Base-by-base conservation (phyloP, 352 stramenopile genomes). In the Globisporangium alternatum region DNA sequence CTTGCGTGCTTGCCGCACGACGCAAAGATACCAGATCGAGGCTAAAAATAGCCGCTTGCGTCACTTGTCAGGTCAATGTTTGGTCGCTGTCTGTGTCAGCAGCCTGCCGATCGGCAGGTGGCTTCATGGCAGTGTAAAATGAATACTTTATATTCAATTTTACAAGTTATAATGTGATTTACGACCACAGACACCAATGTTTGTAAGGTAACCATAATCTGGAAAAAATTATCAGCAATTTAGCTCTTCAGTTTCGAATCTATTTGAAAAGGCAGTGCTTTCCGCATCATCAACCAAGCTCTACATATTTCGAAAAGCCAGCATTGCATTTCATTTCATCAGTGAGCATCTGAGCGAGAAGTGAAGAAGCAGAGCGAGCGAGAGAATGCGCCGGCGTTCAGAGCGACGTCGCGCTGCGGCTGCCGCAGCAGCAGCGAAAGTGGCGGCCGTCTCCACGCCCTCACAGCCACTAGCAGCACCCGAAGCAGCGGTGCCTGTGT, bases 351-450 rank as follows among this genome's bases (percentile, higher is more conserved):
- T 12, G 3, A 33, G 30, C 19, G 22, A 22, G 25, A 62, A 30
- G 28, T 37, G 13, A 81, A 83, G 69, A 55, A 79, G 62, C 69
- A 60, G 35, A 49, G 43, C 39, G 59, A 22, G 22, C 22, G 15
- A 33, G 28, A 49, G 7, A 22, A 86, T 86, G 78, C 78, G 76
- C 47, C 68, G 76, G 41, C 78, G 78, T 31, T 80, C 74, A 45
- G 78, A 84, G 61, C 78, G 76, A 70, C 74, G 76, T 15, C 78
- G 78, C 45, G 75, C 73, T 21, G 77, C 75, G 48, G 74, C 71
- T 21, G 80, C 78, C 30, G 68, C 69, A 5, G 66, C 67, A 10
- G 56, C 47, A 8, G 72, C 68, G 21, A 66, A 49, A 31, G 60
- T 43, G 35, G n/a, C 66, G 51, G 28, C 33, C 6, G 31, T 8